Evolutionary conservation across 352 stramenopile genomes (phyloP).

Genomic region (Pythium aquatile): DNA sequence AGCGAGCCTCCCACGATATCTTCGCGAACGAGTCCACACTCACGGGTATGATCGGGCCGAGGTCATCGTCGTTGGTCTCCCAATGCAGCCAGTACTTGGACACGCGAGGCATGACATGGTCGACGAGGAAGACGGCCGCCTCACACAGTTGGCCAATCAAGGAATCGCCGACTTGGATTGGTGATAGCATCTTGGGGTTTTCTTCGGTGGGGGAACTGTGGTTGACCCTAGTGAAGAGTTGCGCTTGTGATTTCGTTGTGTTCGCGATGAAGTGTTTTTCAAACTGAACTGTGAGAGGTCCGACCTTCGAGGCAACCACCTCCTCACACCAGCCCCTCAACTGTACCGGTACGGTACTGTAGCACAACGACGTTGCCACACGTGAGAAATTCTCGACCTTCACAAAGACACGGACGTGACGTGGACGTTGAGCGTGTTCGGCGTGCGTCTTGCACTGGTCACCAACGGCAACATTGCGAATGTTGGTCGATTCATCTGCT

Average conservation of each 20-base stretch:
- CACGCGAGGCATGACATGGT: conserved; percentile 43
- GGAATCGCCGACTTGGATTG: conserved; percentile 41
- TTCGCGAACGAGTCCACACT: background rate
- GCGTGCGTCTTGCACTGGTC: background rate
- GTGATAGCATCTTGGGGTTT: conserved; percentile 28
- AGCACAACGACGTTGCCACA: background rate
- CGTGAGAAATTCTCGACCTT: background rate
- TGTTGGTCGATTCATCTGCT: background rate
- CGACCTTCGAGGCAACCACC: background rate
- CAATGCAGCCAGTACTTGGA: conserved; percentile 48
- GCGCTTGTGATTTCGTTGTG: conserved; percentile 5
- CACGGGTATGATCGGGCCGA: conserved; percentile 27
- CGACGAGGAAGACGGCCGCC: conserved; percentile 36
- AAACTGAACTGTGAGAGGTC: background rate
- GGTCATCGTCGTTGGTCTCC: conserved; percentile 30
- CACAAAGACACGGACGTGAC: background rate
- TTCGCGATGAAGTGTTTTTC: conserved; percentile 6
- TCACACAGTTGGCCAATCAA: conserved; percentile 36
- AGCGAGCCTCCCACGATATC: no score
- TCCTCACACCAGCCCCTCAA: background rate
- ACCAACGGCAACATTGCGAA: background rate
- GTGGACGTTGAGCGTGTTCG: background rate
- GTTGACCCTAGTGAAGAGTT: background rate
- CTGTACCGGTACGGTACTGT: no score
- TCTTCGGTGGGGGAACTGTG: background rate